Conservation (phyloP, 202 grass and related monocot species). For the Musa balbisiana region DNA sequence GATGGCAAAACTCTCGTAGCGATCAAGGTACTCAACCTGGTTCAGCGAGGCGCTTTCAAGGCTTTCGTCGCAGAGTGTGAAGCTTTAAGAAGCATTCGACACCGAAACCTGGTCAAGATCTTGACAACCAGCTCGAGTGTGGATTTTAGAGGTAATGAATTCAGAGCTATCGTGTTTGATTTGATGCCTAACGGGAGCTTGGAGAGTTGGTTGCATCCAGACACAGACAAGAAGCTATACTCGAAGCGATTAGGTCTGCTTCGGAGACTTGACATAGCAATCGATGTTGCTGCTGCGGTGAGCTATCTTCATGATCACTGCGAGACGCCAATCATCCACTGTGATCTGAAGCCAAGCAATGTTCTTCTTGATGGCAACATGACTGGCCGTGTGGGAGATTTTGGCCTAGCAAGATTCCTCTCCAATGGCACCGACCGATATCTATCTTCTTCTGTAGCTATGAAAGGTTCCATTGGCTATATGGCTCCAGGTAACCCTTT, state of each 20-base stretch:
- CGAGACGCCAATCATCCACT: constrained; percentile 33
- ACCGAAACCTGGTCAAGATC: constrained; percentile 1
- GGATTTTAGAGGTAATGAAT: neutral
- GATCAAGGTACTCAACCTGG: neutral
- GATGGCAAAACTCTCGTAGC: neutral
- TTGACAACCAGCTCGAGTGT: neutral
- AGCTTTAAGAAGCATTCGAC: neutral
- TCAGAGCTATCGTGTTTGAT: constrained; percentile 21
- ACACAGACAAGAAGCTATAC: neutral
- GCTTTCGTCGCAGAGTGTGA: neutral
- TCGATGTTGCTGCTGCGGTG: constrained; percentile 36
- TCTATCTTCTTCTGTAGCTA: neutral
- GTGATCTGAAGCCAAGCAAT: constrained; percentile 51
- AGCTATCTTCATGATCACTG: constrained; percentile 41
- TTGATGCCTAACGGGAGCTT: constrained; percentile 29
- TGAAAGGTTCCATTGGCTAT: constrained; percentile 9
- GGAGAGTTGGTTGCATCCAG: constrained; percentile 18
- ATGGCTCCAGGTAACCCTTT: constrained; percentile 7
- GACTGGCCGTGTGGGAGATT: constrained; percentile 37
- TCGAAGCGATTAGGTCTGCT: constrained; percentile 3
- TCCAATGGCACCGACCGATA: neutral
- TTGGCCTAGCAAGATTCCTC: constrained; percentile 40
- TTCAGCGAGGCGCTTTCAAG: neutral
- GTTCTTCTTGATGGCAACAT: constrained; percentile 36
- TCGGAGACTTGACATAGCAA: constrained; percentile 14